Evolutionary conservation across 164 flowering plant species (phyloP).

Genomic region (Vitis labrusca): DNA sequence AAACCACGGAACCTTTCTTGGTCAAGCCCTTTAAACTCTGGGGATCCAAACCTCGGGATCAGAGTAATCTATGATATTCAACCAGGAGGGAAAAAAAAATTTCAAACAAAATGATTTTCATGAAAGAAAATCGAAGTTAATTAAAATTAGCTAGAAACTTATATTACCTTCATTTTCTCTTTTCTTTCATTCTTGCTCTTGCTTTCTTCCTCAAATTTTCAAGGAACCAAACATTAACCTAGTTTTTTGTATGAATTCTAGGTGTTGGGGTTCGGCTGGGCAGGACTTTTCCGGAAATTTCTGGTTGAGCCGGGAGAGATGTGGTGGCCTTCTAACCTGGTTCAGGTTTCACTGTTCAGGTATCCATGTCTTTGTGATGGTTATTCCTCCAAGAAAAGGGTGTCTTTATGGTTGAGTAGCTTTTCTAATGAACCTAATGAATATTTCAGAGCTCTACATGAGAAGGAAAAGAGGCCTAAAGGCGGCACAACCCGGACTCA

Average conservation of each 20-base stretch:
- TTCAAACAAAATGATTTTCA: too few relatives aligned
- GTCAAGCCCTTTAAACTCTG: too few relatives aligned
- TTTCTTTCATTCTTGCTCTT: too few relatives aligned
- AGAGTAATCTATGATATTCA: too few relatives aligned
- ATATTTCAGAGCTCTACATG: conserved; percentile 49
- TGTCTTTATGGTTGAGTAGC: background rate
- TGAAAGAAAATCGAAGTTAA: too few relatives aligned
- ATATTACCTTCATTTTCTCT: too few relatives aligned
- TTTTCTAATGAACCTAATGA: background rate
- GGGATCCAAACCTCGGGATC: too few relatives aligned
- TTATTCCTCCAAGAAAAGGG: background rate
- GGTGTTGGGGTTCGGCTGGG: conserved; percentile 57
- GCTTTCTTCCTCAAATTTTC: background rate
- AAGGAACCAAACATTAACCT: background rate
- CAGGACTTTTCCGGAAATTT: conserved; percentile 42
- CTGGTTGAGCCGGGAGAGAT: conserved; percentile 50
- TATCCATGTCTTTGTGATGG: background rate
- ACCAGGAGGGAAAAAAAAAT: too few relatives aligned
- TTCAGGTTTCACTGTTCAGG: conserved; percentile 48
- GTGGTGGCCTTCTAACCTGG: conserved; percentile 56
- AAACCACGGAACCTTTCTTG: too few relatives aligned
- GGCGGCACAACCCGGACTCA: conserved; percentile 46
- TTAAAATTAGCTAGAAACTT: too few relatives aligned
- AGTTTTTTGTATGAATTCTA: conserved; percentile 6
- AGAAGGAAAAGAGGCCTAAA: conserved; percentile 41